Evolutionary conservation across 148 eudicot genomes (phyloP).

Genomic region (Camellia granthamiana): DNA sequence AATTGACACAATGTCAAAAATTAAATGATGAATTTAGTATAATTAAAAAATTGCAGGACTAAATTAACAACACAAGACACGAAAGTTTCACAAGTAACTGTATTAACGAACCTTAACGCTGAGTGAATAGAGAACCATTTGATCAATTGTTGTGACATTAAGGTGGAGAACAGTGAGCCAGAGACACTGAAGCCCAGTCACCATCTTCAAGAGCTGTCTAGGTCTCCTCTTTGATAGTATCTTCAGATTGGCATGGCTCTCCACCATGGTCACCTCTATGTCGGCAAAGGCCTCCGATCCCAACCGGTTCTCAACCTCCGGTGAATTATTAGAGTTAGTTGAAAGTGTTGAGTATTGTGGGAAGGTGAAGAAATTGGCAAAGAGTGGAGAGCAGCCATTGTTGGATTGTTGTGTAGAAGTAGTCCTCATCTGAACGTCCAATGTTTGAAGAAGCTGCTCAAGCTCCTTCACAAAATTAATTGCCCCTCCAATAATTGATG

Average conservation of each 20-base stretch:
- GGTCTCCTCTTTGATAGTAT: constrained; percentile 48
- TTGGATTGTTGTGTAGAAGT: not conserved
- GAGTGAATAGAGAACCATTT: constrained; percentile 56
- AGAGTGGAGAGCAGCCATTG: constrained; percentile 19
- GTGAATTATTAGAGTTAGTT: not conserved
- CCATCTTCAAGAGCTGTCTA: constrained; percentile 50
- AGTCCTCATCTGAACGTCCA: constrained; percentile 42
- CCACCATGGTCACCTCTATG: constrained; percentile 68
- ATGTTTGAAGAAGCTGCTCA: constrained; percentile 60
- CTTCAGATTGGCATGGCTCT: constrained; percentile 71
- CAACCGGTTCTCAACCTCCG: not conserved
- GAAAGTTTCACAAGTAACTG: too few species aligned
- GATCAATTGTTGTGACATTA: constrained; percentile 52
- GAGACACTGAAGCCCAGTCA: constrained; percentile 52
- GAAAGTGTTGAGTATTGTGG: constrained; percentile 55
- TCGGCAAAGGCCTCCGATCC: constrained; percentile 30
- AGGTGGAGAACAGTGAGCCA: constrained; percentile 67
- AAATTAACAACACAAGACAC: too few species aligned
- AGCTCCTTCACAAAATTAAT: constrained; percentile 87
- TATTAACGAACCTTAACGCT: constrained; percentile 53
- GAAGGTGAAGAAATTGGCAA: constrained; percentile 52
- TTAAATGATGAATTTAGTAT: too few species aligned
- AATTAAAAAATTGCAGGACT: too few species aligned
- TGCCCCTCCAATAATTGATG: constrained; percentile 90
- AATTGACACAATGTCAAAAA: too few species aligned